Conservation (phyloP, 2,329 filamentous ascomycete species). For the Dissoconium aciculare region DNA sequence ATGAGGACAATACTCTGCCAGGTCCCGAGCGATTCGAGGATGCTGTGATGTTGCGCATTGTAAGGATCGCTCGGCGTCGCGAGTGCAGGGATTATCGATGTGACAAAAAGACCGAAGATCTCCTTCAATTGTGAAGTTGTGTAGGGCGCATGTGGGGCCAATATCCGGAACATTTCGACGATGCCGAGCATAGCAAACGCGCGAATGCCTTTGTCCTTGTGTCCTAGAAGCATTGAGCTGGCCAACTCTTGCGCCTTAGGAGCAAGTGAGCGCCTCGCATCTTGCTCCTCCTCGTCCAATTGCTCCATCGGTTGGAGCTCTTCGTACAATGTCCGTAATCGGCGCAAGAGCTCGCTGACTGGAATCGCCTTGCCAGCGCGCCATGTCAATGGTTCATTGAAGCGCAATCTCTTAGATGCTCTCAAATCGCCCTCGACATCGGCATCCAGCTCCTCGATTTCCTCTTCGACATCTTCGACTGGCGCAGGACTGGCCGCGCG, state of each 20-base stretch:
- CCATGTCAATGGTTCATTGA: constrained; percentile 81
- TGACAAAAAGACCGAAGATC: constrained; percentile 82
- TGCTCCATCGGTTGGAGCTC: constrained; percentile 80
- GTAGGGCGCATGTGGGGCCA: constrained; percentile 89
- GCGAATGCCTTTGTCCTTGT: constrained; percentile 87
- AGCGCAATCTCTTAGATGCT: constrained; percentile 41
- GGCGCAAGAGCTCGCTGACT: constrained; percentile 63
- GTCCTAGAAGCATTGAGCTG: constrained; percentile 63
- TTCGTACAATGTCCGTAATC: constrained; percentile 64
- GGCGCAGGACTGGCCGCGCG: constrained; percentile 9
- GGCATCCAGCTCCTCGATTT: constrained; percentile 12
- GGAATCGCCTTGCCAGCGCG: constrained; percentile 79
- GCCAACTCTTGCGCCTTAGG: constrained; percentile 76
- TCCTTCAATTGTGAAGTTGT: constrained; percentile 85
- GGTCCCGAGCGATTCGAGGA: constrained; percentile 74
- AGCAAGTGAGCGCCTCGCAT: constrained; percentile 54
- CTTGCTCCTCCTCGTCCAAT: constrained; percentile 51
- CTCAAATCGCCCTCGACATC: constrained; percentile 10
- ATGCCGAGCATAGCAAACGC: constrained; percentile 80
- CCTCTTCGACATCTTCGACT: constrained; percentile 9
- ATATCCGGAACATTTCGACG: constrained; percentile 83
- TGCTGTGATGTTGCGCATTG: constrained; percentile 83
- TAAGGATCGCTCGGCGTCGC: constrained; percentile 79
- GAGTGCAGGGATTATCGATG: constrained; percentile 67
- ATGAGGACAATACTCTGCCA: constrained; percentile 91